Conservation (phyloP, 192 early-diverging fungal genomes). For the Backusella tuberculispora region DNA sequence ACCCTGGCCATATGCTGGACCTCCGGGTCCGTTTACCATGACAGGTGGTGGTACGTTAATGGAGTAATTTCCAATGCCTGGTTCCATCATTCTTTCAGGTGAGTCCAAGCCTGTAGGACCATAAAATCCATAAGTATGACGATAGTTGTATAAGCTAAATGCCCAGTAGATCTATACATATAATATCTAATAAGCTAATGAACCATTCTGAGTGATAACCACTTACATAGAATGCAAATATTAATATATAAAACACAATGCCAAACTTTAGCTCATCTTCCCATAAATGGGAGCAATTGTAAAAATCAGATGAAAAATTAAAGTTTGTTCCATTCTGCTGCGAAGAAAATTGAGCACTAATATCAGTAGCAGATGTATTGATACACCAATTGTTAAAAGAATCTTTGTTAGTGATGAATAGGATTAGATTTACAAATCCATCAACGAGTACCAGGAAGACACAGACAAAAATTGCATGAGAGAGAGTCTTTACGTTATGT, state of each 20-base stretch:
- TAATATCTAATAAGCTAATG: neutral
- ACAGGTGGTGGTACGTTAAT: slow-evolving; percentile 5
- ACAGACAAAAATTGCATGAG: slow-evolving; percentile 28
- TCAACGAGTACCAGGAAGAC: slow-evolving; percentile 36
- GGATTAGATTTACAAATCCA: slow-evolving; percentile 36
- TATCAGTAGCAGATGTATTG: neutral
- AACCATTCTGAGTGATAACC: neutral
- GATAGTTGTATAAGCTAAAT: neutral
- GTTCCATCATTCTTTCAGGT: neutral
- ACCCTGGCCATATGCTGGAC: neutral
- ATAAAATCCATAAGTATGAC: slow-evolving; percentile 7
- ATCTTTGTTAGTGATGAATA: slow-evolving; percentile 30
- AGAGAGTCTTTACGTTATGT: slow-evolving; percentile 20
- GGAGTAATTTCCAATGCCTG: neutral
- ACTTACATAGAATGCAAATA: slow-evolving; percentile 42
- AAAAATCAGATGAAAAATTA: slow-evolving; percentile 38
- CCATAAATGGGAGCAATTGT: slow-evolving; percentile 41
- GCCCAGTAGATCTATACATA: slow-evolving; percentile 20
- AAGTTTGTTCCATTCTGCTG: slow-evolving; percentile 23
- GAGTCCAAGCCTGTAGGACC: neutral
- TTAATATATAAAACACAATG: slow-evolving; percentile 32
- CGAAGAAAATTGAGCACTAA: neutral
- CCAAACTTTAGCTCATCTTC: slow-evolving; percentile 44
- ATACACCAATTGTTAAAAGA: slow-evolving; percentile 22
- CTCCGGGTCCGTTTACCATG: slow-evolving; percentile 22